phyloP scores from a whole-genome alignment of 2,329 filamentous ascomycete genomes.

The Penicillium janthinellum region DNA sequence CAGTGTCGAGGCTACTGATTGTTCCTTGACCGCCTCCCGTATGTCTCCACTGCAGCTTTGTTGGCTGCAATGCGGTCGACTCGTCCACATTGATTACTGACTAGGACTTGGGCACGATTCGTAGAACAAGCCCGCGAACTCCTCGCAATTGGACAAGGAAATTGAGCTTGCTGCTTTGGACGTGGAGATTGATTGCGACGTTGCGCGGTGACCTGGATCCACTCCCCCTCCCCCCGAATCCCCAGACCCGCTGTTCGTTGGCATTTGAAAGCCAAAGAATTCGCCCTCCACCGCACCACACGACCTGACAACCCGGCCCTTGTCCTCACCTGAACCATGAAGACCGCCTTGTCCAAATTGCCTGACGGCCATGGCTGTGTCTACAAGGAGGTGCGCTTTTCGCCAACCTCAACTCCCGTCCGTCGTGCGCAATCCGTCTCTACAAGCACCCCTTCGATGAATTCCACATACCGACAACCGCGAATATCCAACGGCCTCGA shows the following conservation, averaged over 20 bases:
- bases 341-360: conserved; percentile 24
- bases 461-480: conserved; percentile 26
- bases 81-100: not conserved
- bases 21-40: conserved; percentile 18
- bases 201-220: conserved; percentile 1
- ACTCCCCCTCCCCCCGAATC: conserved; percentile 5
- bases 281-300: not conserved
- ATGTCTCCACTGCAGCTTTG: conserved; percentile 12
- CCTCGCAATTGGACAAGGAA: not conserved
- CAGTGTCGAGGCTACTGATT: not conserved
- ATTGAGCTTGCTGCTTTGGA: not conserved
- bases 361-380: conserved; percentile 38
- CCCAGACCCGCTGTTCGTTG: not conserved
- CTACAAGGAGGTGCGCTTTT: conserved; percentile 48
- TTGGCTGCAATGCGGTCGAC: conserved; percentile 3
- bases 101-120: not conserved
- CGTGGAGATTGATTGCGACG: not conserved
- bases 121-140: not conserved
- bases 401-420: conserved; percentile 39
- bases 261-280: conserved; percentile 5
- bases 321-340: conserved; percentile 25
- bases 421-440: conserved; percentile 45
- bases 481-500: conserved; percentile 23
- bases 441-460: conserved; percentile 36
- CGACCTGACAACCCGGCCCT: not conserved